Evolutionary conservation across 2,329 filamentous ascomycete species (phyloP), one percentile per base, ranked within the genome.

Genomic region (Lecanicillium sp.): DNA sequence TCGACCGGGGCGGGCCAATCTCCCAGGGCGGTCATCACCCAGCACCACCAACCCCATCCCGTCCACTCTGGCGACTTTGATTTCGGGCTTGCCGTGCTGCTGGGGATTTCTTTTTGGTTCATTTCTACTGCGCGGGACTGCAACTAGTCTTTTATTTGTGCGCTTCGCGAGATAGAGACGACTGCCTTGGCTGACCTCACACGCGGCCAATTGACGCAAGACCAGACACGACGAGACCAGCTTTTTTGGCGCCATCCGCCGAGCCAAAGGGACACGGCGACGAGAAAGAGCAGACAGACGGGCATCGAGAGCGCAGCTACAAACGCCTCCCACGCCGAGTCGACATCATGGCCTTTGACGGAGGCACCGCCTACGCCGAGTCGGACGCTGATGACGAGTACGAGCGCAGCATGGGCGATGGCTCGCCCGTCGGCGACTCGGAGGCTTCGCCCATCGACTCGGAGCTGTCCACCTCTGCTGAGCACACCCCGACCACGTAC

Each of bases 331-430:
- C n/a, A n/a, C n/a, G n/a, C n/a, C n/a, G n/a, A n/a, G n/a, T n/a
- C n/a, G n/a, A n/a, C n/a, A n/a, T n/a, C n/a, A 77, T 77, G 74
- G 74, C 72, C 58, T 80, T 80, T 64, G 74, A 77, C 53, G 70
- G 71, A 46, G 77, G 77, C 54, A 81, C 78, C 48, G 77, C 79
- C 44, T 88, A 87, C 61, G 79, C 84, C 59, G 84, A 87, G 64
- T 87, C 79, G 49, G 84, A 87, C 57, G 83, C 82, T 52, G 84
- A 87, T 63, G 85, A 89, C 63, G 85, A 89, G 67, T 87, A 87
- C 59, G 84, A 89, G 71, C 72, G 81, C 56, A 81, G 79, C 59
- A 70, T 81, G 49, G 72, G 75, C 54, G 75, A 79, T 54, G 78
- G 74, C 58, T 84, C 80, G 5, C 83, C 80, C 43, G 74, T 77